phyloP scores from a whole-genome alignment of 176 grass and related monocot genomes.

The Puccinellia tenuiflora region DNA sequence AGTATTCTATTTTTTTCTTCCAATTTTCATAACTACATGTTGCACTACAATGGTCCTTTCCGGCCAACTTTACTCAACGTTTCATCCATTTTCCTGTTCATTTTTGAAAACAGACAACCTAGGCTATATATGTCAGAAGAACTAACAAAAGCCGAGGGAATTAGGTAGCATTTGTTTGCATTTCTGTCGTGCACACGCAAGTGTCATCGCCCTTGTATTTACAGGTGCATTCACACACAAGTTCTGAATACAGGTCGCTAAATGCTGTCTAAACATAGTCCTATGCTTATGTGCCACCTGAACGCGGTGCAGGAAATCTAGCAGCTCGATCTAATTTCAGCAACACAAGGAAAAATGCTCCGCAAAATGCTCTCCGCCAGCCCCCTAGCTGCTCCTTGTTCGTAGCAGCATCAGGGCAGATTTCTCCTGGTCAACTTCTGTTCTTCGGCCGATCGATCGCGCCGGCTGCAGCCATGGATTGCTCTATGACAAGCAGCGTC shows the following conservation, averaged over 20 bases:
- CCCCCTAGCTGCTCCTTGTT: neutral
- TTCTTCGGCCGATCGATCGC: neutral
- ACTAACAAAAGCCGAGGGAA: too few species aligned
- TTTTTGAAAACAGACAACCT: too few species aligned
- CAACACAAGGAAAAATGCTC: neutral
- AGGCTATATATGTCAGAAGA: too few species aligned
- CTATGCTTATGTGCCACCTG: neutral
- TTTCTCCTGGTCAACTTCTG: neutral
- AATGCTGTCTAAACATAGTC: neutral
- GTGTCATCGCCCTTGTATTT: too few species aligned
- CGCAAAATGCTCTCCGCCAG: neutral
- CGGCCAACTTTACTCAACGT: too few species aligned
- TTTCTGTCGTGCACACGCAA: too few species aligned
- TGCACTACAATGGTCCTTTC: too few species aligned
- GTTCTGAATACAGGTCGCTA: too few species aligned
- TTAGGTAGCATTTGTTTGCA: too few species aligned
- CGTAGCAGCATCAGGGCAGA: neutral
- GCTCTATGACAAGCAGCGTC: conserved; percentile 35
- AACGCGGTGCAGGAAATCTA: neutral
- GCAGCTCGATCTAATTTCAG: neutral
- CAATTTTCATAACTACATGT: too few species aligned
- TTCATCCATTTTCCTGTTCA: too few species aligned
- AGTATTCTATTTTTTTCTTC: too few species aligned
- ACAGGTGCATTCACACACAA: neutral
- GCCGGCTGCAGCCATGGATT: conserved; percentile 21